These are phyloP conservation scores for Cordyceps javanica DNA, from an alignment of 2,329 filamentous ascomycete species.

Conservation along the genomic window DNA sequence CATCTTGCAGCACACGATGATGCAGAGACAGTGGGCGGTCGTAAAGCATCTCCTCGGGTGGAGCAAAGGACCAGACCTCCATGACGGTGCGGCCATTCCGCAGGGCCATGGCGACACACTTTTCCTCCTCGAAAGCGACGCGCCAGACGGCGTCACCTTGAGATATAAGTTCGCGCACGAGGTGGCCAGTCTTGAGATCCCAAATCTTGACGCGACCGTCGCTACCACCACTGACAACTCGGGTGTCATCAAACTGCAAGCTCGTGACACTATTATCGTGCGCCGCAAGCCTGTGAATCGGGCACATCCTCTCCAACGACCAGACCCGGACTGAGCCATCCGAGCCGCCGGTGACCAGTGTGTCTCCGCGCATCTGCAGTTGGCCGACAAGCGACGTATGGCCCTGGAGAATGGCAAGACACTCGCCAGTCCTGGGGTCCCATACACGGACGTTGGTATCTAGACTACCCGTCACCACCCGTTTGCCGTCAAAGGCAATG, in stretches of 20 bases:
- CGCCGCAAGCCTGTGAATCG: constrained; percentile 89
- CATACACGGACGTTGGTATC: constrained; percentile 97
- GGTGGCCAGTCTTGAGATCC: constrained; percentile 86
- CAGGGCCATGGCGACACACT: constrained; percentile 91
- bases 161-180: constrained; percentile 84
- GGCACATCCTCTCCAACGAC: constrained; percentile 84
- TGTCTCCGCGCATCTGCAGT: constrained; percentile 90
- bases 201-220: constrained; percentile 98
- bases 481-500: constrained; percentile 90
- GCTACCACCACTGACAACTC: constrained; percentile 91
- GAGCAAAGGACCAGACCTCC: constrained; percentile 98
- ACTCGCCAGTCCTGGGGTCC: constrained; percentile 81
- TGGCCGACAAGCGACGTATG: constrained; percentile 97
- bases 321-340: constrained; percentile 95
- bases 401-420: constrained; percentile 87
- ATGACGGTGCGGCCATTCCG: constrained; percentile 84
- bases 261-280: constrained; percentile 99
- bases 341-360: constrained; percentile 89
- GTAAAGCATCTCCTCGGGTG: constrained; percentile 62
- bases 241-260: constrained; percentile 90
- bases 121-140: constrained; percentile 97
- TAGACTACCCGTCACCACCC: constrained; percentile 90
- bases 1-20: constrained; percentile 39
- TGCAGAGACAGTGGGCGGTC: constrained; percentile 47
- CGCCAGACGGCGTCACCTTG: constrained; percentile 96